Base-by-base conservation (phyloP, 2,329 filamentous ascomycete species). In the Alternaria consortialis region DNA sequence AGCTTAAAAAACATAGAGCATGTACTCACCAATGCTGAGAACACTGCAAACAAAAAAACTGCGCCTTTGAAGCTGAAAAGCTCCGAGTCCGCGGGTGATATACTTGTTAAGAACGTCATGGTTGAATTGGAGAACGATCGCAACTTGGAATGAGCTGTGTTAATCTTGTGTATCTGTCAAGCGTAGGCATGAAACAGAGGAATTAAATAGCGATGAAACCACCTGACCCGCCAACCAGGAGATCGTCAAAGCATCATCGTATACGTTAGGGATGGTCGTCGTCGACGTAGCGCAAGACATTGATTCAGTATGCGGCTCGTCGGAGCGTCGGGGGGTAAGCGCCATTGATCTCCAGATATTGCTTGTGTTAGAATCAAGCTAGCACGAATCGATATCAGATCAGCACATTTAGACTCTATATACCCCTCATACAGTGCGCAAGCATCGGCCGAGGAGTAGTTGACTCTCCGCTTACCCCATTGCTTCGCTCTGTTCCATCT, bases 201-300 rank as follows among this genome's bases (percentile, higher is more conserved):
- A 13, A 5, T 48, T 13, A 48, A 34, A 31, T 31, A 48, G 17
- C 17, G 23, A 48, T 11, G 27, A 12, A 32, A 39, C 13, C 44
- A 23, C 13, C 29, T 15, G 17, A 31, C 17, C 11, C 29, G 29
- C 31, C 17, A 48, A 34, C 13, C 44, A 23, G 12, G 20, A 48
- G n/a, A 48, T 17, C 23, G 40, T 27, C 23, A 44, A 37, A 25
- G 17, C 27, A 46, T 44, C 29, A 36, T 43, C 13, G 20, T n/a
- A 42, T 37, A 13, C 32, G 20, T 20, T 46, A 5, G 2, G 6
- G 13, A 25, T 46, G 13, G 20, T 20, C 11, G 42, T 29, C 40
- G 17, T 15, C 61, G n/a, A 58, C 65, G 68, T 20, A 20, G 20
- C 15, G 20, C 31, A 12, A 6, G 36, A 48, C 44, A 9, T 39